These are phyloP conservation scores for Linaria vulgaris DNA, from an alignment of 257 asterid genomes.

Conservation along the genomic window DNA sequence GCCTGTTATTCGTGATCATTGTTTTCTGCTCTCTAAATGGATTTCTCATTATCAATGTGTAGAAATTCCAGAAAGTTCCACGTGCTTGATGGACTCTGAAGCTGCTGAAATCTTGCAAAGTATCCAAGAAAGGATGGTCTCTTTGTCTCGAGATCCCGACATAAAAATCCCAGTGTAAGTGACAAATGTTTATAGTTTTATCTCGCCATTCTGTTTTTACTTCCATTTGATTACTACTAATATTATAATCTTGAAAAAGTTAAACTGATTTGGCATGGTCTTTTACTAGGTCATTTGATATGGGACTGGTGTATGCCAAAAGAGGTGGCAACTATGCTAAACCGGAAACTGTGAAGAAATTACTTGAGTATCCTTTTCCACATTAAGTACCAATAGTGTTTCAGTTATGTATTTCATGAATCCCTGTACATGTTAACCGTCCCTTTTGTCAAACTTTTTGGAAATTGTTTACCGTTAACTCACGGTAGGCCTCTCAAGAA, in stretches of 20 bases:
- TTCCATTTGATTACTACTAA: constrained; percentile 11
- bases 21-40: constrained; percentile 23
- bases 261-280: constrained; percentile 23
- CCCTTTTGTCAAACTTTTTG: constrained; percentile 3
- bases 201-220: constrained; percentile 12
- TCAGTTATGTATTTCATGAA: background rate
- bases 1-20: constrained; percentile 15
- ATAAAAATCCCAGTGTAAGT: constrained; percentile 84
- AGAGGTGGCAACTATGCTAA: constrained; percentile 47
- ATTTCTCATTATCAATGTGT: constrained; percentile 33
- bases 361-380: constrained; percentile 77
- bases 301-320: constrained; percentile 73
- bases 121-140: constrained; percentile 75
- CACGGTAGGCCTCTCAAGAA: constrained; percentile 63
- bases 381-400: background rate
- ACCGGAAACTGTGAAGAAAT: constrained; percentile 57
- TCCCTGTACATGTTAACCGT: constrained; percentile 3
- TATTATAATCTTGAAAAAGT: background rate
- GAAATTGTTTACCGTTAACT: constrained; percentile 57
- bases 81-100: constrained; percentile 88
- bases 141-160: constrained; percentile 72
- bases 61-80: constrained; percentile 59
- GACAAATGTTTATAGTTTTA: constrained; percentile 23
- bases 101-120: constrained; percentile 76
- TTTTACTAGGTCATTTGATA: constrained; percentile 69